phyloP scores from a whole-genome alignment of 164 flowering plant species.

The Magnolia changhungtana region DNA sequence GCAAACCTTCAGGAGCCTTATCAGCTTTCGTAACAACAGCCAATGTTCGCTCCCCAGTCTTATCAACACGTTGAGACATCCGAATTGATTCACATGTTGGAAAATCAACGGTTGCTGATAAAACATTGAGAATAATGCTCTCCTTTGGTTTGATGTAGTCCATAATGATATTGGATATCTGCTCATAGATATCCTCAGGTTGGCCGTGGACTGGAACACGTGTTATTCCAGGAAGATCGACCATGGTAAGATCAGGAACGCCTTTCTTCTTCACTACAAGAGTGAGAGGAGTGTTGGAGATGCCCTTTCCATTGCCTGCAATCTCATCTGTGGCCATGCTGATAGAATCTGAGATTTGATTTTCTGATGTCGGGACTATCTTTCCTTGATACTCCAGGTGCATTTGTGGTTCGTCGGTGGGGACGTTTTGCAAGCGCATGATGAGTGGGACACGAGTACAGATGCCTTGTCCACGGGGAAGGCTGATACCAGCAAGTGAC shows the following conservation, averaged over 20 bases:
- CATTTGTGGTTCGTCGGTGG: neutral
- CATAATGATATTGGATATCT: conserved; percentile 32
- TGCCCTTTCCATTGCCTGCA: conserved; percentile 37
- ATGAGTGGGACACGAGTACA: conserved; percentile 22
- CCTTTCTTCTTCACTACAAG: conserved; percentile 35
- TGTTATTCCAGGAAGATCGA: conserved; percentile 45
- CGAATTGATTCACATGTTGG: conserved; percentile 51
- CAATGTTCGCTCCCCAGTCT: conserved; percentile 39
- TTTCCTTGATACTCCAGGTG: conserved; percentile 21
- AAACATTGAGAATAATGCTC: conserved; percentile 41
- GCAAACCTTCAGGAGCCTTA: conserved; percentile 35
- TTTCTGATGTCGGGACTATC: conserved; percentile 20
- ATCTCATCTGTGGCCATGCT: conserved; percentile 30
- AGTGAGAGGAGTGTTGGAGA: conserved; percentile 32
- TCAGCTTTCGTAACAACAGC: conserved; percentile 53
- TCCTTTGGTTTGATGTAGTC: conserved; percentile 44
- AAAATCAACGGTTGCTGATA: conserved; percentile 46
- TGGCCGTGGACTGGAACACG: conserved; percentile 50
- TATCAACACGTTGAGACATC: conserved; percentile 48
- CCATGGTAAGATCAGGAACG: conserved; percentile 29
- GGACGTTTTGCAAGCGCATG: conserved; percentile 12
- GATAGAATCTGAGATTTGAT: conserved; percentile 24
- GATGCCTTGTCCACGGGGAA: conserved; percentile 19
- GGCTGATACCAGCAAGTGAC: conserved; percentile 16
- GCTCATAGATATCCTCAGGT: conserved; percentile 46